phyloP scores from a whole-genome alignment of 2,329 filamentous ascomycete genomes.

The Hypoxylon sp. region DNA sequence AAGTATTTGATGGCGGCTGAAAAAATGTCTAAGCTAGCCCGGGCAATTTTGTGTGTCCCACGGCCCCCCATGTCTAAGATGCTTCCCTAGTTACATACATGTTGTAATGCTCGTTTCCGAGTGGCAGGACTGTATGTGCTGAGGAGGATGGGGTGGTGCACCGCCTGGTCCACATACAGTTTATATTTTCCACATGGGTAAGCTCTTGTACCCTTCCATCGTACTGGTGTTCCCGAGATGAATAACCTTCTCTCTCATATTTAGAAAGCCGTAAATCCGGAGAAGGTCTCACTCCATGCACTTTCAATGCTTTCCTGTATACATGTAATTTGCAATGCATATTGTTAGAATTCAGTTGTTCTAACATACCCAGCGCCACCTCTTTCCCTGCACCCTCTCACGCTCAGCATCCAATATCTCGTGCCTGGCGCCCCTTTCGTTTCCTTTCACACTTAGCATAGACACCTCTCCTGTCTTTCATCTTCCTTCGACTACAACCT shows the following conservation, averaged over 20 bases:
- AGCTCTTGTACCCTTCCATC: slow-evolving; percentile 38
- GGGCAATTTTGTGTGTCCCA: slow-evolving; percentile 46
- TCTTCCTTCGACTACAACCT: slow-evolving; percentile 4
- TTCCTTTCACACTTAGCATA: slow-evolving; percentile 25
- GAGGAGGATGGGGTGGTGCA: slow-evolving; percentile 43
- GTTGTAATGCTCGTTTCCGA: slow-evolving; percentile 43
- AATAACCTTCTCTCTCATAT: slow-evolving; percentile 44
- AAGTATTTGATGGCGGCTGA: slow-evolving; percentile 49
- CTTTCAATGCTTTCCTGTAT: slow-evolving; percentile 35
- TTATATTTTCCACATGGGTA: slow-evolving; percentile 36
- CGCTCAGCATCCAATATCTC: slow-evolving; percentile 17
- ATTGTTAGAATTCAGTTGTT: slow-evolving; percentile 27
- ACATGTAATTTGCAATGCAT: slow-evolving; percentile 30
- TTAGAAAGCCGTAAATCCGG: slow-evolving; percentile 46
- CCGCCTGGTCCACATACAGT: slow-evolving; percentile 37
- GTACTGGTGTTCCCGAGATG: slow-evolving; percentile 43
- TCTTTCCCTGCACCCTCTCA: slow-evolving; percentile 11
- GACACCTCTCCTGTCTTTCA: slow-evolving; percentile 19
- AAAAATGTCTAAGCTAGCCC: slow-evolving; percentile 47
- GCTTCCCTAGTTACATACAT: slow-evolving; percentile 47
- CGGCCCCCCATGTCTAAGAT: slow-evolving; percentile 49
- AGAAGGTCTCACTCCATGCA: slow-evolving; percentile 33
- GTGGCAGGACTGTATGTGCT: slow-evolving; percentile 43
- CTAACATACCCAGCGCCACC: slow-evolving; percentile 18
- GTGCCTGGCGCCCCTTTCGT: slow-evolving; percentile 16